Base-by-base conservation (phyloP, 2,329 filamentous ascomycete genomes). In the Curvularia lunata region DNA sequence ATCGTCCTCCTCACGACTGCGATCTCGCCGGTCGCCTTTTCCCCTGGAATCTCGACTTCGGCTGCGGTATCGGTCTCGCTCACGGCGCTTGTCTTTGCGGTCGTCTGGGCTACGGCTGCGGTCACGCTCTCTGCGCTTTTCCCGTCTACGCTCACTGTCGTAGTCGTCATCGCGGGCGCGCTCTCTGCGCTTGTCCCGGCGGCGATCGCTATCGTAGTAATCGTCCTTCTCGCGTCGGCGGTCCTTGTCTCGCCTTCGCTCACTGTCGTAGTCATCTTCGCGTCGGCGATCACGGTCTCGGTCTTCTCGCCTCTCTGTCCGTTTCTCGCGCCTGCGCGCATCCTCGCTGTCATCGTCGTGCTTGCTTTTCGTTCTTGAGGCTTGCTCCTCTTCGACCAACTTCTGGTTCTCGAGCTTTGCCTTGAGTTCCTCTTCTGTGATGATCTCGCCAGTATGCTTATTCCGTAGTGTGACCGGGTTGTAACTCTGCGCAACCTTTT, bases 401-500 rank as follows among this genome's bases (percentile, higher is more conserved):
- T 82, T 81, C 56, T 82, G 76, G 41, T 81, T 77, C 67, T 84
- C 83, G 47, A 83, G 75, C 62, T 81, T 75, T 56, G 75, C 75
- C 64, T 85, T 81, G 16, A 88, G 74, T 66, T 88, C 86, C 54
- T 87, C 85, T 72, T 88, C 85, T 0, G 85, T 87, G 37, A 88
- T 79, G 50, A 82, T 78, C 75, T 88, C 84, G 12, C 87, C 87
- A 0, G 87, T 89, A 60, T 80, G 79, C 66, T 84, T 86, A 70
- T 88, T 87, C 54, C 81, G 79, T 75, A 89, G 78, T 52, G 86
- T 76, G 2, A 90, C 80, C 0, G 87, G 87, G 63, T 85, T 86
- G 70, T 88, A 89, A 5, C 84, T 79, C 48, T 81, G 80, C 43
- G 81, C 76, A 1, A 69, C 73, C 37, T 71, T 76, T 68, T 82